Percentiles rank a stretch among this genome's conserved stretches.
These are phyloP conservation scores for Bocquillonia castaneifolia DNA, from an alignment of 441 rosid genomes.

Conservation along the genomic window DNA sequence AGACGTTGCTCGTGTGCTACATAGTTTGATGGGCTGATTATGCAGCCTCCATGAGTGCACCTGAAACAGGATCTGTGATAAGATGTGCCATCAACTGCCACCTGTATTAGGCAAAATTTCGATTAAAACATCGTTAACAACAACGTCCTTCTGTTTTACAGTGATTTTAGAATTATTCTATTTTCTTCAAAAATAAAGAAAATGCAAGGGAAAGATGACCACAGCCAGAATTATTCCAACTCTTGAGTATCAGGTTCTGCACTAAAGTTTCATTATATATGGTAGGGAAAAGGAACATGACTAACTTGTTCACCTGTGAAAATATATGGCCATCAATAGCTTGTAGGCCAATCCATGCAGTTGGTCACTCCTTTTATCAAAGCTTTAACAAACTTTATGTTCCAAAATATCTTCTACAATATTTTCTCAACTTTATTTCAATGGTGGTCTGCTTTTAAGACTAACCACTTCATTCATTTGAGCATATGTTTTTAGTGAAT, in stretches of 20 bases:
- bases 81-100: slow-evolving; percentile 62
- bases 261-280: background rate
- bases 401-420: background rate
- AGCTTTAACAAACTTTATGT: background rate
- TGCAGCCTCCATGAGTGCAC: slow-evolving; percentile 66
- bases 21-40: slow-evolving; percentile 60
- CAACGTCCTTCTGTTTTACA: background rate
- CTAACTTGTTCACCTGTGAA: no score
- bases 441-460: background rate
- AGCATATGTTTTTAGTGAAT: background rate
- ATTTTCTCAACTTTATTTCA: background rate
- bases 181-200: background rate
- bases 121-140: background rate
- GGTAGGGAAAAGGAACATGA: background rate
- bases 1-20: slow-evolving; percentile 63
- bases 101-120: slow-evolving; percentile 34
- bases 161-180: background rate
- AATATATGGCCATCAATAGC: background rate
- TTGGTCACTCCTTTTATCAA: background rate
- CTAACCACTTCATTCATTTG: background rate
- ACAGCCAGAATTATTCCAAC: background rate
- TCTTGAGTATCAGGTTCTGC: background rate
- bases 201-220: background rate
- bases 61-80: slow-evolving; percentile 67
- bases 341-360: background rate